phyloP scores from a whole-genome alignment of 1,284 basidiomycete genomes.

The Pterulicium gracile region DNA sequence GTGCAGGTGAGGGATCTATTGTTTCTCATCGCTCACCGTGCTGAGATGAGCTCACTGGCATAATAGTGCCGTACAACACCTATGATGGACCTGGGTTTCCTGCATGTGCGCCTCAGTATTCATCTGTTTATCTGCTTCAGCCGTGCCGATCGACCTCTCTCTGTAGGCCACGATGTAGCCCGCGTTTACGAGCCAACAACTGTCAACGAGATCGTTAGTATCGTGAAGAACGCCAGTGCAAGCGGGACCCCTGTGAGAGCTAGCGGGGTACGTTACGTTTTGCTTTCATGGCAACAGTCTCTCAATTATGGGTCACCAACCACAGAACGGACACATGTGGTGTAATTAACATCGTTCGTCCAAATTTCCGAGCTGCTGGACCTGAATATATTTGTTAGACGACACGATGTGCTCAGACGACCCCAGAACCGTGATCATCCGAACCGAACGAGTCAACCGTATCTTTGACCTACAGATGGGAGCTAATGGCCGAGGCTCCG shows the following conservation, averaged over 20 bases:
- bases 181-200: slow-evolving; percentile 21
- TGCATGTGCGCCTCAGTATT: slow-evolving; percentile 18
- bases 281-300: too few species aligned
- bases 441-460: slow-evolving; percentile 21
- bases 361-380: neutral
- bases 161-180: slow-evolving; percentile 14
- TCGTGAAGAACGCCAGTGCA: slow-evolving; percentile 21
- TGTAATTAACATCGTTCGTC: slow-evolving; percentile 14
- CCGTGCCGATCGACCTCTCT: neutral
- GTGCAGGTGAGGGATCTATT: neutral
- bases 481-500: slow-evolving; percentile 16
- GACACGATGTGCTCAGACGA: slow-evolving; percentile 27
- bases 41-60: neutral
- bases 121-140: neutral
- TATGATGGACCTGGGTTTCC: slow-evolving; percentile 23
- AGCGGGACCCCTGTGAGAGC: slow-evolving; percentile 20
- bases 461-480: slow-evolving; percentile 20
- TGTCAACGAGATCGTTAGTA: slow-evolving; percentile 19
- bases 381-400: too few species aligned
- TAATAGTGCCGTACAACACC: slow-evolving; percentile 18
- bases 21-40: neutral
- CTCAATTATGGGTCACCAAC: neutral
- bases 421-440: slow-evolving; percentile 21
- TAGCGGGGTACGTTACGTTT: slow-evolving; percentile 18
- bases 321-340: slow-evolving; percentile 27